Conservation (phyloP, 495 filamentous ascomycete genomes). For the Penicillium ochrochloron region DNA sequence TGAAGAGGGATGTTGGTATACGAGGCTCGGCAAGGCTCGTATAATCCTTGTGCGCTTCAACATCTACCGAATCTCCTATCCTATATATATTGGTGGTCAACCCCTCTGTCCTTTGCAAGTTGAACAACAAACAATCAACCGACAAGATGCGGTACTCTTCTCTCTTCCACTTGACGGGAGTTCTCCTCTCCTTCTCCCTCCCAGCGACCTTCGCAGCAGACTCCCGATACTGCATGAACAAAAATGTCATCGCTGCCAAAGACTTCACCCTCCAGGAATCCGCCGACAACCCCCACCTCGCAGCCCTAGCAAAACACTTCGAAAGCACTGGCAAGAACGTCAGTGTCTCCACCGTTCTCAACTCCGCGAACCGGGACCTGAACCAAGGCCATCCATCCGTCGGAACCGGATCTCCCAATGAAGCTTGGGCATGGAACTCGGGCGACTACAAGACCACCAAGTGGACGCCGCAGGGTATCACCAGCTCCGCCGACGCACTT, state of each 20-base stretch:
- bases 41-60: not conserved
- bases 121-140: not conserved
- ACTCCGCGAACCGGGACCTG: conserved; percentile 42
- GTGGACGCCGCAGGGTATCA: conserved; percentile 48
- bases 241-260: conserved; percentile 3
- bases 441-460: conserved; percentile 39
- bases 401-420: conserved; percentile 32
- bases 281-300: conserved; percentile 19
- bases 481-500: conserved; percentile 42
- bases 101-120: not conserved
- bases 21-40: not conserved
- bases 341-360: conserved; percentile 38
- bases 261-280: conserved; percentile 26
- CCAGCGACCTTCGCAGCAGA: conserved; percentile 3
- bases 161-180: not conserved
- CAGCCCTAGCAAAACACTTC: conserved; percentile 26
- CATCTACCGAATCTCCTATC: not conserved
- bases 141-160: conserved; percentile 9
- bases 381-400: conserved; percentile 22
- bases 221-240: conserved; percentile 13
- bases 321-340: conserved; percentile 26
- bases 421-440: conserved; percentile 32
- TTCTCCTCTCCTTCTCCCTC: conserved; percentile 3
- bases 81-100: not conserved
- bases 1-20: not conserved